Evolutionary conservation across 73 alveolate genomes (phyloP).

Genomic region (Urostyla sp.): DNA sequence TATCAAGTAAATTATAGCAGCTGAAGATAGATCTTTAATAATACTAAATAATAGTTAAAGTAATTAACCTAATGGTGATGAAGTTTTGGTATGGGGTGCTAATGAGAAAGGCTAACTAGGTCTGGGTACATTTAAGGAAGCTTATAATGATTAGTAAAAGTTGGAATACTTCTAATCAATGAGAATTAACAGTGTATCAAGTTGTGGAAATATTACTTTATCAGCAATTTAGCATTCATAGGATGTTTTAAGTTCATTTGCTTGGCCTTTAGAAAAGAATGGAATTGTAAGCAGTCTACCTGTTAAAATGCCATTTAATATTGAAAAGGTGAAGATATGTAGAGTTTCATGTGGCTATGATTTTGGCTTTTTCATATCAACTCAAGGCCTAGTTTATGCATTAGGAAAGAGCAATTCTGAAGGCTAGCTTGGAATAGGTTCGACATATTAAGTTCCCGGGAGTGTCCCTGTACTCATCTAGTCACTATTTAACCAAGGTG

Average conservation of each 20-base stretch:
- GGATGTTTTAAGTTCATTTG: too few species aligned
- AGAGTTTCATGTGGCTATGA: slow-evolving; percentile 91
- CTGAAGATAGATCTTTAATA: slow-evolving; percentile 88
- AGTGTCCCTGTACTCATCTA: slow-evolving; percentile 83
- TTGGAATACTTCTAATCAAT: slow-evolving; percentile 57
- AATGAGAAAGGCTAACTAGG: slow-evolving; percentile 96
- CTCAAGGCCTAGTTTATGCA: slow-evolving; percentile 89
- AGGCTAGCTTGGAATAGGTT: slow-evolving; percentile 96
- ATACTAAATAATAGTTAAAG: slow-evolving; percentile 73
- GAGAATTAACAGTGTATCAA: slow-evolving; percentile 71
- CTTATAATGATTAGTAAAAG: neutral
- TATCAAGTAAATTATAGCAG: slow-evolving; percentile 75
- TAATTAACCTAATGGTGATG: too few species aligned
- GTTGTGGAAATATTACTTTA: slow-evolving; percentile 85
- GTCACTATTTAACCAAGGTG: slow-evolving; percentile 77
- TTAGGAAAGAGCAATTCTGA: slow-evolving; percentile 90
- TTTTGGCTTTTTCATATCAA: slow-evolving; percentile 85
- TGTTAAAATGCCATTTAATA: slow-evolving; percentile 70
- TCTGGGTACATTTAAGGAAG: slow-evolving; percentile 86
- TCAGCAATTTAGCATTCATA: slow-evolving; percentile 83
- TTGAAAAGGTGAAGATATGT: slow-evolving; percentile 78
- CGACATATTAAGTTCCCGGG: slow-evolving; percentile 86
- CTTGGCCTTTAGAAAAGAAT: slow-evolving; percentile 93
- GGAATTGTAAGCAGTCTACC: slow-evolving; percentile 77
- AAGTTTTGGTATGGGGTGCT: slow-evolving; percentile 88